Percentiles rank a stretch among this genome's conserved stretches.
Conservation (phyloP, 306 rosid species). For the Elaeagnus macrophylla region DNA sequence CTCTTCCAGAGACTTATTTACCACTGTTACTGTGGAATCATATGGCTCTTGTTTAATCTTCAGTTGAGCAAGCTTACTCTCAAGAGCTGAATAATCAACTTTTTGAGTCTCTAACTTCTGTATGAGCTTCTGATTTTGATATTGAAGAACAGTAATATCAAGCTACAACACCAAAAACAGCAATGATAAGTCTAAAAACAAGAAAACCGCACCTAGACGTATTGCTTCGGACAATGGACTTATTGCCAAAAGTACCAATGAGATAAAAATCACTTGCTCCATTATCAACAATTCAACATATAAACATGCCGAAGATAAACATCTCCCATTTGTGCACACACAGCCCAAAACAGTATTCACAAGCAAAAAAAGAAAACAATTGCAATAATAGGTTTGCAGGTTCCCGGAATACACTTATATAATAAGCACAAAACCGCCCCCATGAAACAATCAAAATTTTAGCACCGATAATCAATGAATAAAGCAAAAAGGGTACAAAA, state of each 20-base stretch:
- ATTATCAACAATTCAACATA: neutral
- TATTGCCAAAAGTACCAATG: neutral
- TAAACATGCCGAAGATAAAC: neutral
- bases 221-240: neutral
- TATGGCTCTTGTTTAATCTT: slow-evolving; percentile 59
- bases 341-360: too few species aligned
- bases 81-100: slow-evolving; percentile 54
- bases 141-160: slow-evolving; percentile 76
- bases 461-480: too few species aligned
- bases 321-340: neutral
- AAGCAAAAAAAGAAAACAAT: neutral
- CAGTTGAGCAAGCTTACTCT: slow-evolving; percentile 50
- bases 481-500: too few species aligned
- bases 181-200: slow-evolving; percentile 19
- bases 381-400: neutral
- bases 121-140: slow-evolving; percentile 78
- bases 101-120: slow-evolving; percentile 91
- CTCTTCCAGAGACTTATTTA: slow-evolving; percentile 69
- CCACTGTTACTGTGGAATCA: slow-evolving; percentile 49
- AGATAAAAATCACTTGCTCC: too few species aligned
- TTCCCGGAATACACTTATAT: neutral
- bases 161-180: slow-evolving; percentile 43
- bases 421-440: neutral
- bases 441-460: too few species aligned
- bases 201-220: neutral